These are phyloP conservation scores for Gentiana dahurica DNA, from an alignment of 257 asterid species.

Conservation along the genomic window DNA sequence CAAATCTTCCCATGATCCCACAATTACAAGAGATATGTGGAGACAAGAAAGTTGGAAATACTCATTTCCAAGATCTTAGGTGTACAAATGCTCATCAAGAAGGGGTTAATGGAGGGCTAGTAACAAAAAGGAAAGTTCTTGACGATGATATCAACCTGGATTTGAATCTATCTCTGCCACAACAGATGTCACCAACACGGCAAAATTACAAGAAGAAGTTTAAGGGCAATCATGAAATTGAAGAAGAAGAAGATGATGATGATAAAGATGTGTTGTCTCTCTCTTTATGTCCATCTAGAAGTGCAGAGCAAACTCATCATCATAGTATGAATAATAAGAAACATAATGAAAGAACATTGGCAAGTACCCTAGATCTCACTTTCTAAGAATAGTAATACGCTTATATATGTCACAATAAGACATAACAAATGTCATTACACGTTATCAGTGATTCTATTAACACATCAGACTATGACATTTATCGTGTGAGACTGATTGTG, in stretches of 20 bases:
- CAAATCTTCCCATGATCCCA: constrained; percentile 5
- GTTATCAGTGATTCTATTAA: too few species aligned
- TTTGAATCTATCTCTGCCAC: constrained; percentile 50
- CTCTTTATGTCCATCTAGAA: constrained; percentile 43
- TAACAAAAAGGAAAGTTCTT: constrained; percentile 34
- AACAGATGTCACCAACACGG: constrained; percentile 10
- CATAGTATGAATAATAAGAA: constrained; percentile 1
- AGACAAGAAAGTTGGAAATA: constrained; percentile 7
- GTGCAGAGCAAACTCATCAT: constrained; percentile 13
- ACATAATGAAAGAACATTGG: constrained; percentile 15
- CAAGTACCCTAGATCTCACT: constrained; percentile 19
- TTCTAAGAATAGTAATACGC: too few species aligned
- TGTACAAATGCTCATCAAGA: constrained; percentile 3
- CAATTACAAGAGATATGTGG: constrained; percentile 9
- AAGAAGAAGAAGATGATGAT: constrained; percentile 18
- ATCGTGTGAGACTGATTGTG: too few species aligned
- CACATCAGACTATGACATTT: too few species aligned
- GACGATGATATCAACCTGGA: constrained; percentile 40
- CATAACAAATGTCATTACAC: too few species aligned
- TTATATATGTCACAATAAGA: too few species aligned
- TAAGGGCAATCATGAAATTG: constrained; percentile 2
- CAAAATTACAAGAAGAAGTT: constrained; percentile 11
- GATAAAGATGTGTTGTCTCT: constrained; percentile 38
- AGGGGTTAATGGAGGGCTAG: neutral
- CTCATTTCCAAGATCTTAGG: constrained; percentile 8